Conservation (phyloP, 2,329 filamentous ascomycete species). For the Xylaria sp. region DNA sequence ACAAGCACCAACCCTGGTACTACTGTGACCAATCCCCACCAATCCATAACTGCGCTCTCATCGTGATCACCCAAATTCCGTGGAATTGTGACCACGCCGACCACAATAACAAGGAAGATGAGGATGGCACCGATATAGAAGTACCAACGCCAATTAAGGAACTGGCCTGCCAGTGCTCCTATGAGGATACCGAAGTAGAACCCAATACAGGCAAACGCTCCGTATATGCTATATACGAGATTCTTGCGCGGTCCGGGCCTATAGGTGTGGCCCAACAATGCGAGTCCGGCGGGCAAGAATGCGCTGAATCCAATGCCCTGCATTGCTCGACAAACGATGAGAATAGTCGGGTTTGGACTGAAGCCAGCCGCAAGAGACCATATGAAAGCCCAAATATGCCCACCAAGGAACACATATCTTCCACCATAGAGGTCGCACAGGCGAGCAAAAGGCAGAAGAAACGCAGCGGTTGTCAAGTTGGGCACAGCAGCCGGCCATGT, state of each 20-base stretch:
- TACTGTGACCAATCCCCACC: slow-evolving; percentile 68
- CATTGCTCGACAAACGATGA: slow-evolving; percentile 77
- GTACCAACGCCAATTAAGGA: slow-evolving; percentile 71
- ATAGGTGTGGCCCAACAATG: slow-evolving; percentile 72
- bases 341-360: slow-evolving; percentile 72
- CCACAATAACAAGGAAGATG: slow-evolving; percentile 40
- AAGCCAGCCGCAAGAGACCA: slow-evolving; percentile 79
- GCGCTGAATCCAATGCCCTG: slow-evolving; percentile 79
- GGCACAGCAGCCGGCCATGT: slow-evolving; percentile 73
- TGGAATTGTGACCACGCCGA: slow-evolving; percentile 46
- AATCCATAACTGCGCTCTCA: slow-evolving; percentile 71
- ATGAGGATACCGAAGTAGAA: slow-evolving; percentile 73
- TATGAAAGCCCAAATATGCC: slow-evolving; percentile 70
- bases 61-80: slow-evolving; percentile 42
- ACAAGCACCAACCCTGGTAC: slow-evolving; percentile 73
- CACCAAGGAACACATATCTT: slow-evolving; percentile 67
- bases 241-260: slow-evolving; percentile 76
- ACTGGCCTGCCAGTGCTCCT: slow-evolving; percentile 69
- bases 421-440: slow-evolving; percentile 69
- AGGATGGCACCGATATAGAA: slow-evolving; percentile 70
- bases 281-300: slow-evolving; percentile 74
- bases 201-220: slow-evolving; percentile 63
- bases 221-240: slow-evolving; percentile 67
- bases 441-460: slow-evolving; percentile 72
- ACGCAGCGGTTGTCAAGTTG: slow-evolving; percentile 63